Evolutionary conservation across 1,139 yeast genomes (phyloP), one percentile per base, ranked within the genome.

Genomic region (Saccharomycopsis hybrid): DNA sequence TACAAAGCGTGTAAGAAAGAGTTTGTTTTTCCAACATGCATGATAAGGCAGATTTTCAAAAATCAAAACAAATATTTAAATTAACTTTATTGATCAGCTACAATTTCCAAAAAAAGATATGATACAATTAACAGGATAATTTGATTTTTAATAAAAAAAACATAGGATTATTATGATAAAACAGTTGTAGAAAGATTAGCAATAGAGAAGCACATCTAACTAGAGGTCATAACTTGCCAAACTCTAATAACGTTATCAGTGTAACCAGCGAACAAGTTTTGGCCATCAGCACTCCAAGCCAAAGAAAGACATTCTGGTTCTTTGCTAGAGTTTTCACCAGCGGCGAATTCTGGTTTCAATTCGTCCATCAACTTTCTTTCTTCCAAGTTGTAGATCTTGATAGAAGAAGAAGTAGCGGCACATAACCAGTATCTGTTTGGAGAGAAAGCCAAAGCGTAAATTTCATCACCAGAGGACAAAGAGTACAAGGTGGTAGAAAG

Each of bases 341-440:
- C 82, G 69, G 94, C 87, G 70, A 88, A 87, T 79, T 92, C 98
- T 71, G 97, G 97, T 80, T 86, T 89, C 77, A 92, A 87, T 81
- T 92, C 97, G 71, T 92, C 98, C 76, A 90, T 89, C 73, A 90
- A 80, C 66, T 78, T 77, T 78, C 95, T 85, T 78, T 87, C 92
- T 79, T 89, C 95, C 73, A 92, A 85, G 84, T 90, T 89, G 88
- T 83, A 92, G 82, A 94, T 85, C 89, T 89, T 90, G 80, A 94
- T 88, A 70, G 97, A 94, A 64, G 96, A 77, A 63, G 96, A 79
- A 67, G 99, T 92, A 70, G 98, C 98, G 77, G 97, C 98, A 73
- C 96, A 94, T 74, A 94, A 87, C 98, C 98, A 92, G 94, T 88
- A 94, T 85, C 98, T 90, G 95, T 88, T 87, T 77, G 99, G 98